A percentile compares a stretch with the other conserved stretches of the same genome.
These are phyloP conservation scores for Chlamydomonas urium DNA, from an alignment of 139 green algal species.

Conservation along the genomic window DNA sequence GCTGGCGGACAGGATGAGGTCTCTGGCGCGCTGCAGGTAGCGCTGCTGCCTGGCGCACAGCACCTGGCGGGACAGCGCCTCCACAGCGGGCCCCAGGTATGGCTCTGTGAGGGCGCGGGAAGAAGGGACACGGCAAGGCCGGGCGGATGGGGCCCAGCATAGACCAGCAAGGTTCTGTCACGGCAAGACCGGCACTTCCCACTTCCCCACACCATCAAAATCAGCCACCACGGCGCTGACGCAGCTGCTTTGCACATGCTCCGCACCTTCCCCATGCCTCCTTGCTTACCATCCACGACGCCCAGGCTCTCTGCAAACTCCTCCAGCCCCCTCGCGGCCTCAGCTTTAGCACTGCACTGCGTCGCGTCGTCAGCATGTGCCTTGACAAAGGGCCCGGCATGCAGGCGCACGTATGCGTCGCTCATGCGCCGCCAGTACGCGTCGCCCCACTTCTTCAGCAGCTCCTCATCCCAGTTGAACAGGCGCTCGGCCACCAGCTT, in stretches of 20 bases:
- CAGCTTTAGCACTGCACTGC: neutral
- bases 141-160: no score
- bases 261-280: neutral
- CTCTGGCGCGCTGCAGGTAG: slow-evolving; percentile 23
- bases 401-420: slow-evolving; percentile 10
- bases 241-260: neutral
- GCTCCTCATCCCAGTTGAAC: slow-evolving; percentile 14
- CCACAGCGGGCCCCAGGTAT: slow-evolving; percentile 26
- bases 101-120: slow-evolving; percentile 15
- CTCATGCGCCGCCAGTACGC: slow-evolving; percentile 5
- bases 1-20: slow-evolving; percentile 14
- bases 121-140: neutral
- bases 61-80: slow-evolving; percentile 18
- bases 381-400: neutral
- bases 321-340: slow-evolving; percentile 2
- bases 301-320: slow-evolving; percentile 13
- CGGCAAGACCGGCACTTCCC: no score
- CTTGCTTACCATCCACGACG: neutral
- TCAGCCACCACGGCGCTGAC: no score
- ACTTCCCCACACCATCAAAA: no score
- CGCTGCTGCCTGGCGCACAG: slow-evolving; percentile 26
- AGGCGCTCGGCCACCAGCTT: slow-evolving; percentile 18
- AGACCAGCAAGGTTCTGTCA: no score
- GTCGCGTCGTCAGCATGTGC: neutral
- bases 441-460: slow-evolving; percentile 12